Conservation (phyloP, 1,139 yeast genomes). For the Suhomyces chickasaworum region DNA sequence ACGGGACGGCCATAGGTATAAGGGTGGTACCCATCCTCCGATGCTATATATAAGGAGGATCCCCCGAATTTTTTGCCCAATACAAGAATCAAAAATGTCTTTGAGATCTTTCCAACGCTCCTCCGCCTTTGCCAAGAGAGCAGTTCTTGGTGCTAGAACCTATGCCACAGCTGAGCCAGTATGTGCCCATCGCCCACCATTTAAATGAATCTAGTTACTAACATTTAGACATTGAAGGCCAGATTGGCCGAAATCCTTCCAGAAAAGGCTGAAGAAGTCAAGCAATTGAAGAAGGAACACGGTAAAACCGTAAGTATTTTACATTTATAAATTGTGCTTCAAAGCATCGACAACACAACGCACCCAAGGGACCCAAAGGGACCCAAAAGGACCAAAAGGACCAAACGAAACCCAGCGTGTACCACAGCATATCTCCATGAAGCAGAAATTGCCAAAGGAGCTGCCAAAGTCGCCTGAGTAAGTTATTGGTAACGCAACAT, state of each 20-base stretch:
- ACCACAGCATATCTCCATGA: too few species aligned
- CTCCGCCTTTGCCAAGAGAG: slow-evolving; percentile 33
- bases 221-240: slow-evolving; percentile 68
- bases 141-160: slow-evolving; percentile 41
- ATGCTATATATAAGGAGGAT: slow-evolving; percentile 17
- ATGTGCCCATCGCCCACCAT: slow-evolving; percentile 23
- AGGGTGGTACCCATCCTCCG: slow-evolving; percentile 7
- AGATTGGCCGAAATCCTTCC: slow-evolving; percentile 93
- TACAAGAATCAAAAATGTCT: slow-evolving; percentile 30
- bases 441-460: too few species aligned
- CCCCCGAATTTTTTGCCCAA: slow-evolving; percentile 15
- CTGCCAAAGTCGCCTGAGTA: too few species aligned
- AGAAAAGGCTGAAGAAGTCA: slow-evolving; percentile 87
- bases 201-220: slow-evolving; percentile 13
- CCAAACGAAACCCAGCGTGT: too few species aligned
- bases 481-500: too few species aligned
- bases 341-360: neutral
- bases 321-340: neutral
- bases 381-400: too few species aligned
- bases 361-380: too few species aligned
- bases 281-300: slow-evolving; percentile 83
- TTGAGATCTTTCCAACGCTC: slow-evolving; percentile 45
- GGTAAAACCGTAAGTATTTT: slow-evolving; percentile 68
- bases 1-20: slow-evolving; percentile 12
- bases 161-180: slow-evolving; percentile 59